A percentile compares a stretch with the other conserved stretches of the same genome.
Conservation (phyloP, 169 alveolate genomes). For the Babesia gibsoni region DNA sequence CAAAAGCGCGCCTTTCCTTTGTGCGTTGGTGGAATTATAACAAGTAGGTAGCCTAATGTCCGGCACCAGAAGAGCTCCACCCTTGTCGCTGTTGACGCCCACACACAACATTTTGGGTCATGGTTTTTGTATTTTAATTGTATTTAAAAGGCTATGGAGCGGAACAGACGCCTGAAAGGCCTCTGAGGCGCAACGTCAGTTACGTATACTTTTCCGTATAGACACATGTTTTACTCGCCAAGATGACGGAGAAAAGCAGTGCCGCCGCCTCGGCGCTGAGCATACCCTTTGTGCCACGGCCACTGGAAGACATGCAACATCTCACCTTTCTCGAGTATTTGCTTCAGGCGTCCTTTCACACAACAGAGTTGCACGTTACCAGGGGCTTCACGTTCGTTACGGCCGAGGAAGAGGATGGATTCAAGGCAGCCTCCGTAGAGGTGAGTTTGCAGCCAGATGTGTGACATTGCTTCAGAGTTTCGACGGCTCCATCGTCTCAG, state of each 20-base stretch:
- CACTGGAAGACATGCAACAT: constrained; percentile 66
- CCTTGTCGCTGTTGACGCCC: too few species aligned
- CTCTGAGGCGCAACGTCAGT: too few species aligned
- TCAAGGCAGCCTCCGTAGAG: constrained; percentile 65
- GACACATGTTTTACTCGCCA: background rate
- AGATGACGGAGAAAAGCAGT: background rate
- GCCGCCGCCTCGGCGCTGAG: constrained; percentile 15
- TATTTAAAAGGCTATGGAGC: too few species aligned
- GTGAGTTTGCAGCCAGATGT: background rate
- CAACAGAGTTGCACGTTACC: constrained; percentile 79
- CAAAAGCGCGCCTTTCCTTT: too few species aligned
- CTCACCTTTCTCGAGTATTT: constrained; percentile 77
- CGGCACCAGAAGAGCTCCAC: too few species aligned
- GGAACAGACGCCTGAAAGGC: too few species aligned
- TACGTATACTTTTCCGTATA: too few species aligned
- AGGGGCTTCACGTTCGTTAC: constrained; percentile 72
- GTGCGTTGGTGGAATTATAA: too few species aligned
- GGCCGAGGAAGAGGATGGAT: constrained; percentile 57
- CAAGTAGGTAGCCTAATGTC: too few species aligned
- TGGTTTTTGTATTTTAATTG: too few species aligned
- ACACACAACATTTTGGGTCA: too few species aligned
- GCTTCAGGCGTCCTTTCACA: constrained; percentile 76
- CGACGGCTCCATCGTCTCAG: constrained; percentile 63
- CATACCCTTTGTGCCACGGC: constrained; percentile 53
- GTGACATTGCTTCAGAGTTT: constrained; percentile 27